These are phyloP conservation scores for Capsella bursapastoris DNA, from an alignment of 345 rosid genomes.

Conservation along the genomic window DNA sequence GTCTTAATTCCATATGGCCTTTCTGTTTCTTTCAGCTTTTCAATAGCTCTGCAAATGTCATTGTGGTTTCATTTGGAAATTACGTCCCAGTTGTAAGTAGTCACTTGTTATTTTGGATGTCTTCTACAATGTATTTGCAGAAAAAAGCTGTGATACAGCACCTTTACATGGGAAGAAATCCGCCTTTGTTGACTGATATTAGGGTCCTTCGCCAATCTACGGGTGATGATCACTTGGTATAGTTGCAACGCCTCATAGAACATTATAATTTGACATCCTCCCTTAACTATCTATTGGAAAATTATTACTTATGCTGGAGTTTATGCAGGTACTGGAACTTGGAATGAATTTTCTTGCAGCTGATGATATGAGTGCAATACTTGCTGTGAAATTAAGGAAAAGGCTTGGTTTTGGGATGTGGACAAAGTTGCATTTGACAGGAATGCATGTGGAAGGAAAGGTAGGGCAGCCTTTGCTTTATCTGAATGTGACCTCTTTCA, in stretches of 20 bases:
- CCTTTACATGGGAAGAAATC: slow-evolving; percentile 84
- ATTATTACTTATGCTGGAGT: slow-evolving; percentile 31
- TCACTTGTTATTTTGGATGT: slow-evolving; percentile 24
- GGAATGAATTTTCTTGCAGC: slow-evolving; percentile 92
- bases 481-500: slow-evolving; percentile 2
- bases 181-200: slow-evolving; percentile 80
- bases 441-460: slow-evolving; percentile 99
- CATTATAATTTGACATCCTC: background rate
- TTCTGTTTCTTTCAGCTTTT: background rate
- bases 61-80: background rate
- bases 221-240: slow-evolving; percentile 94
- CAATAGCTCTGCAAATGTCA: background rate
- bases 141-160: slow-evolving; percentile 77
- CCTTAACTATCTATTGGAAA: background rate
- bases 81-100: slow-evolving; percentile 1
- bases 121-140: slow-evolving; percentile 51
- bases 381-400: slow-evolving; percentile 82
- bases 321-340: slow-evolving; percentile 78
- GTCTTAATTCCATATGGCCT: slow-evolving; percentile 11
- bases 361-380: slow-evolving; percentile 95
- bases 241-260: slow-evolving; percentile 6
- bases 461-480: slow-evolving; percentile 44
- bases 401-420: slow-evolving; percentile 96
- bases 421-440: slow-evolving; percentile 92
- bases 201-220: slow-evolving; percentile 69